Conservation (phyloP, 176 grass and related monocot genomes). For the Oryza brachyantha region DNA sequence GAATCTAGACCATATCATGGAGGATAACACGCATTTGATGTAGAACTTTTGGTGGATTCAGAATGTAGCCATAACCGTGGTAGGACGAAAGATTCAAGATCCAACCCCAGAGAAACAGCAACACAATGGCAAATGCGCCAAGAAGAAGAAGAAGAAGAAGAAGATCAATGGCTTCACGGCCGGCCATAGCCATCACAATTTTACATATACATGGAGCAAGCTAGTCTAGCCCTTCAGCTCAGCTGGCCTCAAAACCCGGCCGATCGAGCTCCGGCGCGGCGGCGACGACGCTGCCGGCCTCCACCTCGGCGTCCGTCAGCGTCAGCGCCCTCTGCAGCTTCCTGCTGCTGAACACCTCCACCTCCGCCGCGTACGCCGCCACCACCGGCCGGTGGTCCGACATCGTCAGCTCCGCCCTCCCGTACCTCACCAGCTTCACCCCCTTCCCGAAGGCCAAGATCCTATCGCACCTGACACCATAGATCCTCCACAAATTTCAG, state of each 20-base stretch:
- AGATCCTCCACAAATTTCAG: too few relatives aligned
- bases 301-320: constrained; percentile 83
- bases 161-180: not conserved
- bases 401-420: constrained; percentile 52
- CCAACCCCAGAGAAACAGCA: too few relatives aligned
- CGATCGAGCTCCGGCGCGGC: constrained; percentile 67
- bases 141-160: too few relatives aligned
- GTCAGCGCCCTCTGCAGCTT: constrained; percentile 89
- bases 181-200: not conserved
- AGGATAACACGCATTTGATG: too few relatives aligned
- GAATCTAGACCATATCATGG: too few relatives aligned
- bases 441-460: constrained; percentile 72
- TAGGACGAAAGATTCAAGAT: too few relatives aligned
- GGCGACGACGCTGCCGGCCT: constrained; percentile 44
- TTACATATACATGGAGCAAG: not conserved
- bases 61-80: too few relatives aligned
- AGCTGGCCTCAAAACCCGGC: constrained; percentile 34
- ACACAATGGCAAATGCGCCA: not conserved
- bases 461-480: constrained; percentile 54
- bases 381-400: constrained; percentile 89
- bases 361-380: constrained; percentile 68
- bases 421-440: constrained; percentile 47
- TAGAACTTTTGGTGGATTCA: too few relatives aligned
- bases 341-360: constrained; percentile 73
- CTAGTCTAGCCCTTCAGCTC: not conserved